Percentiles rank a stretch among this genome's conserved stretches.
These are phyloP conservation scores for Pythium plurisporium DNA, from an alignment of 352 stramenopile species.

Conservation along the genomic window DNA sequence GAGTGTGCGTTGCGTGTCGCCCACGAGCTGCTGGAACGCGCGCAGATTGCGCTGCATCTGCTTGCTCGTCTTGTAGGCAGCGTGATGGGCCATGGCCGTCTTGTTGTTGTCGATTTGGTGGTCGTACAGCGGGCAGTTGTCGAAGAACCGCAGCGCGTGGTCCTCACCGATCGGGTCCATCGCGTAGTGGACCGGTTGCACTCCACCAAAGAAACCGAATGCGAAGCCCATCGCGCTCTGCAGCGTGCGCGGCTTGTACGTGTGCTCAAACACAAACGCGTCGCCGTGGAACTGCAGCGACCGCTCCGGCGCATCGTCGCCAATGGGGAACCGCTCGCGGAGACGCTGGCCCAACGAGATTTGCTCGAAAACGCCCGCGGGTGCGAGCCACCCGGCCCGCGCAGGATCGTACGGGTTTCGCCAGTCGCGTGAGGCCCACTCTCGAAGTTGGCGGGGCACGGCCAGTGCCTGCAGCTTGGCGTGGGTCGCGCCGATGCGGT, in stretches of 20 bases:
- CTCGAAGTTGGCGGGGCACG: background rate
- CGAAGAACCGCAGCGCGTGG: slow-evolving; percentile 72
- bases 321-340: slow-evolving; percentile 37
- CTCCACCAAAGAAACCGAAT: slow-evolving; percentile 61
- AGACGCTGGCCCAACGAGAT: slow-evolving; percentile 52
- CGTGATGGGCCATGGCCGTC: slow-evolving; percentile 50
- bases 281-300: slow-evolving; percentile 25
- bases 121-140: slow-evolving; percentile 74
- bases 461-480: slow-evolving; percentile 26
- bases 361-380: slow-evolving; percentile 52
- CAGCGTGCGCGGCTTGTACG: slow-evolving; percentile 74
- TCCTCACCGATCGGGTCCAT: slow-evolving; percentile 46
- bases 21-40: slow-evolving; percentile 35
- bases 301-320: background rate
- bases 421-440: slow-evolving; percentile 44
- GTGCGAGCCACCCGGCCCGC: slow-evolving; percentile 47
- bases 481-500: slow-evolving; percentile 39
- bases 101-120: slow-evolving; percentile 55
- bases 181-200: slow-evolving; percentile 57
- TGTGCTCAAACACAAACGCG: slow-evolving; percentile 68
- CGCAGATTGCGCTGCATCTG: slow-evolving; percentile 52
- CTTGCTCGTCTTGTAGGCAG: slow-evolving; percentile 39
- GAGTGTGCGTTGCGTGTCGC: slow-evolving; percentile 19
- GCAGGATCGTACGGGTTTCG: slow-evolving; percentile 43
- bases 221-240: slow-evolving; percentile 76